Base-by-base conservation (phyloP, 148 eudicot species). In the Oxyria digyna region DNA sequence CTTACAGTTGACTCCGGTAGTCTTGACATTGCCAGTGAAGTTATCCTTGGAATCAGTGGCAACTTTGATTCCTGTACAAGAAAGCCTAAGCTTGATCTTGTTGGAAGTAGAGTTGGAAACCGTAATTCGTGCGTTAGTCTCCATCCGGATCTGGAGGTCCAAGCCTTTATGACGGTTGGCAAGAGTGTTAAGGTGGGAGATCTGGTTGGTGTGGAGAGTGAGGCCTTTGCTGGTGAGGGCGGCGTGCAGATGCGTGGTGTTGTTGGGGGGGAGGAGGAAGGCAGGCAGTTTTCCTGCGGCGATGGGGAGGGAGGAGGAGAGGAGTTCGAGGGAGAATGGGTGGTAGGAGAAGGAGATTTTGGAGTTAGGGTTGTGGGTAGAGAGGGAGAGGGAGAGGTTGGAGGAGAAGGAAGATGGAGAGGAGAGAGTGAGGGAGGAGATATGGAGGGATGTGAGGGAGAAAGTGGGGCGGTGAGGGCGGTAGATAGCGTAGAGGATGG, bases 391-490 rank as follows among this genome's bases (percentile, higher is more conserved):
- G 48, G 79, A 74, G 77, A 86, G 67, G 42, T 31, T 80, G 48
- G 87, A 35, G 69, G 73, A 46, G 59, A 84, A 69, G 6, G 24
- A 37, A 20, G 65, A 42, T 4, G 78, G 23, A 0, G 75, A 57
- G 7, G 79, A 67, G 74, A 80, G 68, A 69, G 76, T 81, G 81
- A 86, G 75, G 17, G 52, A 75, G 21, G 81, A 64, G 67, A 81
- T n/a, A 32, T 72, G 81, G 74, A 86, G 77, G 20, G 81, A 45
- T 12, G 84, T 38, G 62, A 86, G 70, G 64, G 83, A 33, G 87
- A 80, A 86, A 29, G 77, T 42, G 1, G 85, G 87, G 8, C 76
- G 78, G 27, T 84, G 80, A 18, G 91, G 91, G 20, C 77, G 85
- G 80, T 81, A 86, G 32, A 80, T 17, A 59, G 77, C 62, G 68